Evolutionary conservation across 176 grass and related monocot species (phyloP), one percentile per base, ranked within the genome.

Genomic region (Carex cristatella): DNA sequence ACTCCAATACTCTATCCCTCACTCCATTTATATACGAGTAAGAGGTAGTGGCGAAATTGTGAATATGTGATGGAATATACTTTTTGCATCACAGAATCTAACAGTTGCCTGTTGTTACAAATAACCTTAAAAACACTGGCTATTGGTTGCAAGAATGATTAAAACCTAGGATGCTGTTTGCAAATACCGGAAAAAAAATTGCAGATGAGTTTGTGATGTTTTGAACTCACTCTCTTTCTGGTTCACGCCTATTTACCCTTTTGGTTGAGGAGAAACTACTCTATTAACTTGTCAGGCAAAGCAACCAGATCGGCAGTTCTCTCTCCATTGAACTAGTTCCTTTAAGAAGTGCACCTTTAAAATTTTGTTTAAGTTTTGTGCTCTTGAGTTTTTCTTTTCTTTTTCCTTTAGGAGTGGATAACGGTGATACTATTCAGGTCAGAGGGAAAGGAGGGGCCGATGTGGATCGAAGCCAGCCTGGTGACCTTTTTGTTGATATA

Each of bases 401-500:
- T 81, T 13, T 83, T 81, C 81, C 53, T 91, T n/a, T 42, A 81
- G 82, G 53, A 84, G 51, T 85, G 61, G 55, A 84, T 86, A 87
- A 92, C 61, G 86, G 84, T 84, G 94, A 94, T 59, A 92, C 80
- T 59, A 97, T 97, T 77, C 90, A 87, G 71, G 86, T 97, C 84
- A 88, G 78, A 84, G 92, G 92, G 65, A 92, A 91, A 82, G 94
- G 92, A 82, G 94, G 94, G 81, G 92, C 87, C 53, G 92, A 97
- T 89, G 61, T 83, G 76, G 94, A 94, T 40, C 87, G 88, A 37
- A 89, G 55, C 91, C 87, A 91, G 65, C 92, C 94, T 88, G 92
- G 94, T 46, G 92, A 97, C 86, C 94, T 97, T 92, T 89, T 87
- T 90, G 90, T 97, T 57, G 93, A 87, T 66, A 90, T 94, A 87